Conservation (phyloP, 2,329 filamentous ascomycete species). For the Phaeosphaeriaceae sp. region DNA sequence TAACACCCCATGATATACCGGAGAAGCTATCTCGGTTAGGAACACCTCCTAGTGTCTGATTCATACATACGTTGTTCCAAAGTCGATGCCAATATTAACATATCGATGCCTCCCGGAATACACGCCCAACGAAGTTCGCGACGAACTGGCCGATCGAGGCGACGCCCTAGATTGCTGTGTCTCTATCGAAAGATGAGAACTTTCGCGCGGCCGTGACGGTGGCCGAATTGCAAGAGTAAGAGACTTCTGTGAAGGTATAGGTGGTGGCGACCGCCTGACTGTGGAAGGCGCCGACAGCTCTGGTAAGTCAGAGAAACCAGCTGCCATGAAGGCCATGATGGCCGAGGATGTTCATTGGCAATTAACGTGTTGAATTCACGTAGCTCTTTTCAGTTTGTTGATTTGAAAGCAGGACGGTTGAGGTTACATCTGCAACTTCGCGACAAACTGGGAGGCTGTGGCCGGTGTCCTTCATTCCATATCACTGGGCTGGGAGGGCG, state of each 20-base stretch:
- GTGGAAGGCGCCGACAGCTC: background rate
- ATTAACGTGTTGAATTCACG: no score
- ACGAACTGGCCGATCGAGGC: background rate
- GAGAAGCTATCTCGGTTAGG: background rate
- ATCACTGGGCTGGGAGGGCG: background rate
- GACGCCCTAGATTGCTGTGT: background rate
- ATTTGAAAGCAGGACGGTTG: no score
- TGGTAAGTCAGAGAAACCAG: background rate
- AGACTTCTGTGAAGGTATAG: background rate
- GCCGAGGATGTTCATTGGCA: no score
- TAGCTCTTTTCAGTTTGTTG: no score
- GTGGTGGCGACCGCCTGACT: background rate
- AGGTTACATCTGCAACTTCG: no score
- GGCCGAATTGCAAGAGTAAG: background rate
- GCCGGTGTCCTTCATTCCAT: background rate
- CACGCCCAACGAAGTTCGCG: background rate
- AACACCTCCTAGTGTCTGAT: background rate
- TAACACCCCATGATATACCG: background rate
- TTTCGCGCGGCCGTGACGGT: background rate
- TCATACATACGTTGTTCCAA: constrained; percentile 15
- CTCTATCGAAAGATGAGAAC: background rate
- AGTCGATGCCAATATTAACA: constrained; percentile 15
- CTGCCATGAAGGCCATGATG: no score
- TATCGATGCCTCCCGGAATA: background rate
- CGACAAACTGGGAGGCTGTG: no score